Evolutionary conservation across 805 yeast species (phyloP).

Genomic region (Pichia exigua): DNA sequence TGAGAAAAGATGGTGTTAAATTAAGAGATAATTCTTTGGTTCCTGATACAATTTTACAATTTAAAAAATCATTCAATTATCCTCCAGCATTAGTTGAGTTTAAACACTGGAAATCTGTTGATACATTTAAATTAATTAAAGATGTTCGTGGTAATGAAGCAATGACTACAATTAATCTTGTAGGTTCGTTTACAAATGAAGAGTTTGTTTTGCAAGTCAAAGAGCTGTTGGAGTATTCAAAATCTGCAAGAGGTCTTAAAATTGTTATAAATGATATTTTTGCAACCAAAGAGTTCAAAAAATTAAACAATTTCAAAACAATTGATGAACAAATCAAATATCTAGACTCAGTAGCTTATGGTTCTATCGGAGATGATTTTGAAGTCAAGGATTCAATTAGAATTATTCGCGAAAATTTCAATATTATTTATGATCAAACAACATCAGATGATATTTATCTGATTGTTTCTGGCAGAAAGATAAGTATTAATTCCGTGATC

Average conservation of each 20-base stretch:
- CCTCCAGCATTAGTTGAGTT: neutral
- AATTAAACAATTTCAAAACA: neutral
- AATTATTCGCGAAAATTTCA: conserved; percentile 1
- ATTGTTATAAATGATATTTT: conserved; percentile 16
- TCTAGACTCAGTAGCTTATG: neutral
- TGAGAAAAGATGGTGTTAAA: conserved; percentile 36
- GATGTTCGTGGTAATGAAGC: neutral
- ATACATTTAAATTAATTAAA: neutral
- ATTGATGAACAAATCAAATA: conserved; percentile 5
- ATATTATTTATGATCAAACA: neutral
- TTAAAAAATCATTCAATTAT: neutral
- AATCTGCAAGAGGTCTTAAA: conserved; percentile 9
- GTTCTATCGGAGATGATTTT: neutral
- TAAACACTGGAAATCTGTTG: neutral
- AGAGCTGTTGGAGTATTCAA: conserved; percentile 24
- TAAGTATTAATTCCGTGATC: conserved; percentile 16
- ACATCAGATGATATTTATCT: neutral
- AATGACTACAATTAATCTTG: conserved; percentile 37
- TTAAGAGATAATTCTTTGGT: conserved; percentile 43
- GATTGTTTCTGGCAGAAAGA: conserved; percentile 45
- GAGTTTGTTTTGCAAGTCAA: conserved; percentile 37
- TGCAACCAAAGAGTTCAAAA: conserved; percentile 4
- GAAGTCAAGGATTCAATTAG: conserved; percentile 1
- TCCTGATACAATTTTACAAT: conserved; percentile 38
- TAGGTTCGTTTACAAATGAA: conserved; percentile 45